These are phyloP conservation scores for Chytridium lagenaria DNA, from an alignment of 371 early-diverging fungal species.

Conservation along the genomic window DNA sequence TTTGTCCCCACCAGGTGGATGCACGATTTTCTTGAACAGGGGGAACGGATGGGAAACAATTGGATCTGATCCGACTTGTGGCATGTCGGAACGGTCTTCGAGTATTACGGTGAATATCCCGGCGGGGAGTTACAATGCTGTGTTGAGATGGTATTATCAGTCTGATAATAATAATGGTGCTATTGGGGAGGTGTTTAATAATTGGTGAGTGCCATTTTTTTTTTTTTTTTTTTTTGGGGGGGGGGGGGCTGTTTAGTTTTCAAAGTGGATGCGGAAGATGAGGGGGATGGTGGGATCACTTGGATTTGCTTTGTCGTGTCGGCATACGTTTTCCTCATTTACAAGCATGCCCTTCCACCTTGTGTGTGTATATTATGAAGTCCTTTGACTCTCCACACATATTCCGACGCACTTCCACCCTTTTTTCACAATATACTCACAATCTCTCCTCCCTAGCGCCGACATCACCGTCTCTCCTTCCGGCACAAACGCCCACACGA, in stretches of 20 bases:
- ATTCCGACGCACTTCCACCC: neutral
- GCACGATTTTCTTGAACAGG: slow-evolving; percentile 18
- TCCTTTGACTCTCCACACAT: no score
- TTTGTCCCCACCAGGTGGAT: no score
- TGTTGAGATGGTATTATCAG: slow-evolving; percentile 26
- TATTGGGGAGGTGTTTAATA: slow-evolving; percentile 12
- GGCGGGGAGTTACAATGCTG: slow-evolving; percentile 20
- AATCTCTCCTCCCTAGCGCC: neutral
- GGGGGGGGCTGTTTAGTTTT: no score
- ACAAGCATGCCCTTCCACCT: no score
- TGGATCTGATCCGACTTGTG: slow-evolving; percentile 30
- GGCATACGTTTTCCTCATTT: no score
- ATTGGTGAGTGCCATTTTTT: neutral
- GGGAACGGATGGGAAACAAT: slow-evolving; percentile 25
- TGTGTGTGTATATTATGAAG: no score
- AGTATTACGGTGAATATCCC: slow-evolving; percentile 23
- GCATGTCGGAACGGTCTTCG: neutral
- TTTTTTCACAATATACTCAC: neutral
- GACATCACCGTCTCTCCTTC: slow-evolving; percentile 10
- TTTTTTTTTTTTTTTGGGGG: neutral
- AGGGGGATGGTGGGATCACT: no score
- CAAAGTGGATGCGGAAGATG: no score
- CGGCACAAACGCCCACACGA: slow-evolving; percentile 9
- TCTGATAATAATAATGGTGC: slow-evolving; percentile 28
- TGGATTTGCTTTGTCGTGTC: no score